A percentile compares a stretch with the other conserved stretches of the same genome.
phyloP scores from a whole-genome alignment of 192 early-diverging fungal genomes.

The Coemansia erecta region DNA sequence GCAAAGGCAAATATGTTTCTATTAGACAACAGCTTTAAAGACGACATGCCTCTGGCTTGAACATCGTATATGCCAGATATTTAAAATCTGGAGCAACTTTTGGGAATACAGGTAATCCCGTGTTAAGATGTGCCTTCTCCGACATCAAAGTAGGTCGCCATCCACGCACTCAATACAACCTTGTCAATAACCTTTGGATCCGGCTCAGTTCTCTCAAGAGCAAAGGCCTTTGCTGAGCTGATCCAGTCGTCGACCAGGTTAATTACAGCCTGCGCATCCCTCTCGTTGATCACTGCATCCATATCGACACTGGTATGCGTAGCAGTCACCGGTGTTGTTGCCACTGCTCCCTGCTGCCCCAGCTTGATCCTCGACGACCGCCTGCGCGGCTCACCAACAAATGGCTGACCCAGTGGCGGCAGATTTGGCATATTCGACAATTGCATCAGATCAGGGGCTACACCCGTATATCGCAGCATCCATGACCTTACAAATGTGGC shows the following conservation, averaged over 20 bases:
- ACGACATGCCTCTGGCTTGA: too few species aligned
- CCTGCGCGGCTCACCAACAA: constrained; percentile 8
- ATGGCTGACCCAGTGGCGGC: constrained; percentile 3
- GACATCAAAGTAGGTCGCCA: constrained; percentile 25
- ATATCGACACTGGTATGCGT: neutral
- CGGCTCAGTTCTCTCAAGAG: constrained; percentile 11
- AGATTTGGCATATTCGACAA: constrained; percentile 7
- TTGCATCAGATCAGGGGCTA: constrained; percentile 17
- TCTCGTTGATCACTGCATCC: constrained; percentile 21
- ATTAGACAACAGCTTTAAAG: too few species aligned
- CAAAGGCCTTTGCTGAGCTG: constrained; percentile 27
- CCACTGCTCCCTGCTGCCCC: neutral
- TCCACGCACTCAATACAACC: constrained; percentile 32
- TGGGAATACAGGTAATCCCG: too few species aligned
- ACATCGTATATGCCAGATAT: too few species aligned
- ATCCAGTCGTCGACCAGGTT: constrained; percentile 49
- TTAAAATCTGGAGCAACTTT: too few species aligned
- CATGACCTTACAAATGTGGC: constrained; percentile 39
- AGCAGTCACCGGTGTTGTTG: neutral
- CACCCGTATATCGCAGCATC: constrained; percentile 45
- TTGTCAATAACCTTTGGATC: constrained; percentile 16
- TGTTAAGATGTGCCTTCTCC: too few species aligned
- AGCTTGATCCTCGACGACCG: constrained; percentile 2
- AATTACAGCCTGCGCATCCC: constrained; percentile 28
- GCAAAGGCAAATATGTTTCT: too few species aligned